Evolutionary conservation across 352 stramenopile species (phyloP), one percentile per base, ranked within the genome.

Genomic region (Pythium insidiosum): DNA sequence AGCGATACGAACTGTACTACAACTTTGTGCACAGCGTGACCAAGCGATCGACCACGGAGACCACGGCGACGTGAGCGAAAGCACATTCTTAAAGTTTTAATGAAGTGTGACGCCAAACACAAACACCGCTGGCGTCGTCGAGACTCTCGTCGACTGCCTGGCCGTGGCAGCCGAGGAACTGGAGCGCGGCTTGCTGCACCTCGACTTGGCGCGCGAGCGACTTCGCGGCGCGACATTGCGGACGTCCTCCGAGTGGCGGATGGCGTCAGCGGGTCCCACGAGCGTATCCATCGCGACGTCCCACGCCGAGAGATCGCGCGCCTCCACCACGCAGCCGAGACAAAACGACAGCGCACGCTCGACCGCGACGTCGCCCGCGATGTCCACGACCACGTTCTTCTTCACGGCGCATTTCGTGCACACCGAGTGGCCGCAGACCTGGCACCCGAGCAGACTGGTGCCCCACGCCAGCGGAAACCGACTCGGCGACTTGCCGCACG

Each of bases 21-120:
- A 93, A 84, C 46, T 86, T 88, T 45, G 73, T 83, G 19, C 73
- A 85, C 24, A 63, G 70, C 20, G 41, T 92, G 15, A 68, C 66
- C n/a, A n/a, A n/a, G n/a, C n/a, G n/a, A n/a, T n/a, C n/a, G n/a
- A n/a, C n/a, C n/a, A n/a, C n/a, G n/a, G n/a, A n/a, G n/a, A n/a
- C n/a, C n/a, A n/a, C n/a, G n/a, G n/a, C n/a, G n/a, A n/a, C n/a
- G n/a, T n/a, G n/a, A n/a, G n/a, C n/a, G n/a, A n/a, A n/a, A n/a
- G n/a, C n/a, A n/a, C n/a, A n/a, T n/a, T n/a, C n/a, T n/a, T n/a
- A n/a, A n/a, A n/a, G n/a, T n/a, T n/a, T n/a, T n/a, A n/a, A n/a
- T n/a, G n/a, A n/a, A n/a, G n/a, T n/a, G n/a, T n/a, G n/a, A n/a
- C n/a, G n/a, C n/a, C n/a, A n/a, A n/a, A n/a, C n/a, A n/a, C n/a